These are phyloP conservation scores for Argentina anserina DNA, from an alignment of 306 rosid genomes.

Conservation along the genomic window DNA sequence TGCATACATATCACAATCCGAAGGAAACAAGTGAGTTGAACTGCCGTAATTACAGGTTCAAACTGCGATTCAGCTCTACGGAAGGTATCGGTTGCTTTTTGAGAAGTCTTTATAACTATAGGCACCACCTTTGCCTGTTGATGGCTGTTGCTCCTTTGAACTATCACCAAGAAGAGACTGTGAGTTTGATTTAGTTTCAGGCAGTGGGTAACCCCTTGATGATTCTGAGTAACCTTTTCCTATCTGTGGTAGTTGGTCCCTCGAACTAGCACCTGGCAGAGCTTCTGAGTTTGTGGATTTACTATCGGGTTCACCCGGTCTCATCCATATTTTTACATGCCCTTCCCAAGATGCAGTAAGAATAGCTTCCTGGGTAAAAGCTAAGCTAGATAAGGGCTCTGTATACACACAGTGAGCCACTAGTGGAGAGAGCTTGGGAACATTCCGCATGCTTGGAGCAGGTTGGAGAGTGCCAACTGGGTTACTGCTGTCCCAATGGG, in stretches of 20 bases:
- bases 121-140: slow-evolving; percentile 2
- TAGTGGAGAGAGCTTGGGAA: slow-evolving; percentile 81
- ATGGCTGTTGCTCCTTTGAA: slow-evolving; percentile 41
- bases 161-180: slow-evolving; percentile 45
- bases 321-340: slow-evolving; percentile 79
- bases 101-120: slow-evolving; percentile 10
- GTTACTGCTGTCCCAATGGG: slow-evolving; percentile 75
- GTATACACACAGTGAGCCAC: slow-evolving; percentile 85
- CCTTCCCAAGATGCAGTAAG: slow-evolving; percentile 95
- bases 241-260: slow-evolving; percentile 23
- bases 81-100: slow-evolving; percentile 12
- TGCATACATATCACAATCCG: slow-evolving; percentile 2
- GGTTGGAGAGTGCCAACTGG: slow-evolving; percentile 87
- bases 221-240: slow-evolving; percentile 8
- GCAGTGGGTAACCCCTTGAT: not conserved
- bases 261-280: slow-evolving; percentile 44
- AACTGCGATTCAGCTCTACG: slow-evolving; percentile 3
- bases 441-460: slow-evolving; percentile 84
- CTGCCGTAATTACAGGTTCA: slow-evolving; percentile 15
- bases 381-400: slow-evolving; percentile 81
- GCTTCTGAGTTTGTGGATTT: slow-evolving; percentile 55
- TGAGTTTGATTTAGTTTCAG: slow-evolving; percentile 54
- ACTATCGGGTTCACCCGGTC: slow-evolving; percentile 64
- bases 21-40: slow-evolving; percentile 3
- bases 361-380: slow-evolving; percentile 76